phyloP scores from a whole-genome alignment of 768 basidiomycete species.

The Pisolithus microcarpus region DNA sequence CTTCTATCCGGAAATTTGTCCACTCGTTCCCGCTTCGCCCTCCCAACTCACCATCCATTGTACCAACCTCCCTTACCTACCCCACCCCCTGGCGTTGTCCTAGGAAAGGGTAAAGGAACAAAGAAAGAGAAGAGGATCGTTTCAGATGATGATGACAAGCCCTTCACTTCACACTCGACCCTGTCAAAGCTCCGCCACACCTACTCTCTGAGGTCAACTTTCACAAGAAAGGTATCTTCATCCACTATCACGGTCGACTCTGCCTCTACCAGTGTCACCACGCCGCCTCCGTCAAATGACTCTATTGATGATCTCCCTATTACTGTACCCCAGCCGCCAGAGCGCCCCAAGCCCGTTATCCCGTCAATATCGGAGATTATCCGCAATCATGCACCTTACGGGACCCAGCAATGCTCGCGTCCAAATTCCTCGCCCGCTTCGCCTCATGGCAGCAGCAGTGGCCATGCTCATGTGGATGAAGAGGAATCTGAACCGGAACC shows the following conservation, averaged over 20 bases:
- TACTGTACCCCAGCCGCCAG: conserved; percentile 15
- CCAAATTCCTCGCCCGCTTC: conserved; percentile 42
- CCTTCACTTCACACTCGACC: conserved; percentile 9
- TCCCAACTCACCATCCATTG: conserved; percentile 61
- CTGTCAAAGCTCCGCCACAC: conserved; percentile 17
- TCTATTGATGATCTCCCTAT: conserved; percentile 5
- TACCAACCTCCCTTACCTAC: conserved; percentile 80
- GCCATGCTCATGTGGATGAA: conserved; percentile 46
- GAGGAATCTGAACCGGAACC: conserved; percentile 45
- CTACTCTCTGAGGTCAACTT: conserved; percentile 13
- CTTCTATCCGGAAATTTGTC: conserved; percentile 39
- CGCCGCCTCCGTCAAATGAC: conserved; percentile 6
- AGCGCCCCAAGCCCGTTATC: conserved; percentile 42
- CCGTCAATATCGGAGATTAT: conserved; percentile 90
- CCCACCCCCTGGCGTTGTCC: conserved; percentile 71
- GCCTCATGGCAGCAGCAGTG: conserved; percentile 40
- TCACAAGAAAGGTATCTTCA: conserved; percentile 20
- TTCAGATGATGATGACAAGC: conserved; percentile 50
- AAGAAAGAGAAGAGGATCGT: conserved; percentile 21
- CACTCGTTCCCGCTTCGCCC: conserved; percentile 47
- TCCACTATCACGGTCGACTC: conserved; percentile 27
- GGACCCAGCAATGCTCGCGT: conserved; percentile 43
- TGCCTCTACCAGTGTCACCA: conserved; percentile 12
- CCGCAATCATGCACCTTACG: conserved; percentile 62
- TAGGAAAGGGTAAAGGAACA: conserved; percentile 43